Evolutionary conservation across 805 yeast genomes (phyloP).

Genomic region (Tetrapisispora iriomotensis): DNA sequence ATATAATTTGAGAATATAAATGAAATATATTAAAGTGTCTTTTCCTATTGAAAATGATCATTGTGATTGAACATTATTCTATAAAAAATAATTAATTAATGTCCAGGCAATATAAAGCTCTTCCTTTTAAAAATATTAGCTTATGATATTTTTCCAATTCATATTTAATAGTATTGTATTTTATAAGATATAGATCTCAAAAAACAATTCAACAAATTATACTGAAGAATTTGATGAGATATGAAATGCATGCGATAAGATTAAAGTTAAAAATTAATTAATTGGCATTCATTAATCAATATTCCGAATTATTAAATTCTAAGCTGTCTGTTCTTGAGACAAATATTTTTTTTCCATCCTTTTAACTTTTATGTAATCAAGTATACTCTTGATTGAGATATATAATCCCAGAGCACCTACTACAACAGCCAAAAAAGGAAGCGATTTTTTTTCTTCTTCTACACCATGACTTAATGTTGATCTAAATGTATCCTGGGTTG

Average conservation of each 20-base stretch:
- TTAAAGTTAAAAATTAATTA: too few relatives aligned
- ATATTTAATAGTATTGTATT: too few relatives aligned
- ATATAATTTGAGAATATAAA: neutral
- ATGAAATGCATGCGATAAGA: too few relatives aligned
- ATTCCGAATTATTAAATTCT: neutral
- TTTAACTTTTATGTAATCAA: conserved; percentile 67
- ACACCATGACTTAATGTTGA: conserved; percentile 25
- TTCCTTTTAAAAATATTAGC: too few relatives aligned
- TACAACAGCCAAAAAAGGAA: conserved; percentile 51
- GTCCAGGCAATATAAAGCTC: too few relatives aligned
- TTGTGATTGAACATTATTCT: too few relatives aligned
- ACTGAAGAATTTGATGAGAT: too few relatives aligned
- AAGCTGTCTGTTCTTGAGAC: conserved; percentile 14
- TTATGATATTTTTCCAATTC: too few relatives aligned
- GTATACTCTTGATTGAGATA: conserved; percentile 54
- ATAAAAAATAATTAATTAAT: too few relatives aligned
- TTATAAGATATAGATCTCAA: too few relatives aligned
- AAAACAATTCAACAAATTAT: too few relatives aligned
- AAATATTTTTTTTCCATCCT: conserved; percentile 48
- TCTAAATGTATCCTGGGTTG: conserved; percentile 21
- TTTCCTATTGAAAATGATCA: neutral
- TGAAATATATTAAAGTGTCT: neutral
- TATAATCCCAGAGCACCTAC: conserved; percentile 61
- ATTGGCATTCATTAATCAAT: neutral
- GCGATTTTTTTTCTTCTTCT: conserved; percentile 25